phyloP scores from a whole-genome alignment of 2,329 filamentous ascomycete genomes.

The Apiospora koreana region DNA sequence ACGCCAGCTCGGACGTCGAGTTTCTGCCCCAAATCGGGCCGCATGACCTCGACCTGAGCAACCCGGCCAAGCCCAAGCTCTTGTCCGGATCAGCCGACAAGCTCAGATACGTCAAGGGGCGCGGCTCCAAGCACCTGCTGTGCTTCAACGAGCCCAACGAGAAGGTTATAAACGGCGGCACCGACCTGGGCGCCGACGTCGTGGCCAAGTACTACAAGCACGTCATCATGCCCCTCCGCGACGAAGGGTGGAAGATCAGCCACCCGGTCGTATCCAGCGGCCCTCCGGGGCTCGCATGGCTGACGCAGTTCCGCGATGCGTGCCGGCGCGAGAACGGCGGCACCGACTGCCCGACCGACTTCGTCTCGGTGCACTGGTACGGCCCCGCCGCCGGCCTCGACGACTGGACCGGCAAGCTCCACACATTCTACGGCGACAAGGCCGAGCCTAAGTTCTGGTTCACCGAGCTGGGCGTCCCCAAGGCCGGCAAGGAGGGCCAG shows the following conservation, averaged over 20 bases:
- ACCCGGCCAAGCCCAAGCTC: neutral
- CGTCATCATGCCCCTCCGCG: constrained; percentile 36
- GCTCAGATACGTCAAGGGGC: constrained; percentile 26
- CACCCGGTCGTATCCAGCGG: constrained; percentile 43
- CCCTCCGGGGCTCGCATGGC: constrained; percentile 38
- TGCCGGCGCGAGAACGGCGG: constrained; percentile 38
- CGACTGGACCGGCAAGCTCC: constrained; percentile 40
- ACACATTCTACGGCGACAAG: constrained; percentile 33
- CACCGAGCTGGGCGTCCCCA: constrained; percentile 41
- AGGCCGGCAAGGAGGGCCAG: constrained; percentile 17
- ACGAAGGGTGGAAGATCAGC: constrained; percentile 36
- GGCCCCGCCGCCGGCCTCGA: constrained; percentile 37
- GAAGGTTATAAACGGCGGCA: constrained; percentile 38
- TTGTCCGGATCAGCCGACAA: neutral
- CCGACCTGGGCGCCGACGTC: constrained; percentile 37
- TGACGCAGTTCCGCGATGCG: constrained; percentile 39
- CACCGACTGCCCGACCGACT: constrained; percentile 40
- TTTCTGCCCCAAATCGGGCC: constrained; percentile 41
- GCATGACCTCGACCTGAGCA: neutral
- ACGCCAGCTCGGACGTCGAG: constrained; percentile 24
- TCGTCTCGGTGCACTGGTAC: constrained; percentile 44
- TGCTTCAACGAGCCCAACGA: constrained; percentile 45
- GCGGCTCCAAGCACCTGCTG: constrained; percentile 26
- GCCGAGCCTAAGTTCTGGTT: constrained; percentile 35
- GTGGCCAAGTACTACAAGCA: constrained; percentile 40